A percentile compares a stretch with the other conserved stretches of the same genome.
These are phyloP conservation scores for Paecilomyces niveus DNA, from an alignment of 2,329 filamentous ascomycete genomes.

Conservation along the genomic window DNA sequence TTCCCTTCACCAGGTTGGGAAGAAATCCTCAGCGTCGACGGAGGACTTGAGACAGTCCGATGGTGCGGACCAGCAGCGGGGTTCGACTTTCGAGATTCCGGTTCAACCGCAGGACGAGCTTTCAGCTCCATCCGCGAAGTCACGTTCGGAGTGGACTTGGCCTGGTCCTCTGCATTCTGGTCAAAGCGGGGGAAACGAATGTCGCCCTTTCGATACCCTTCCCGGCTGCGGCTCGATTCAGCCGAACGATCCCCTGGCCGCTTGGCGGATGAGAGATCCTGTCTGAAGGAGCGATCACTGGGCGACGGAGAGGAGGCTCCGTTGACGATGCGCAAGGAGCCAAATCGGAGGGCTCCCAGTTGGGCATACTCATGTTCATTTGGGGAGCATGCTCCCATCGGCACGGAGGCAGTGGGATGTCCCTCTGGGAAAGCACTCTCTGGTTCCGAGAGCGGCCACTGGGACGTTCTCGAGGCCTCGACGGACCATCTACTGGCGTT, in stretches of 20 bases:
- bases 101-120: neutral
- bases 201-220: neutral
- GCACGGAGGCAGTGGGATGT: constrained; percentile 4
- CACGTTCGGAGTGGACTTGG: neutral
- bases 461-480: constrained; percentile 6
- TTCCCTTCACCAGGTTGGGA: constrained; percentile 9
- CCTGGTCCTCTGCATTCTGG: neutral
- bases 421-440: constrained; percentile 8
- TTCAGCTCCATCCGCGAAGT: neutral
- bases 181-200: neutral
- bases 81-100: neutral
- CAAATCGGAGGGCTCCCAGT: constrained; percentile 31
- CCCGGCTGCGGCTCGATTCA: constrained; percentile 1
- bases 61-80: neutral
- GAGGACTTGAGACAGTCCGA: neutral
- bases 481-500: neutral
- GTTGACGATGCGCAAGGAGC: constrained; percentile 34
- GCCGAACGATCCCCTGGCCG: constrained; percentile 6
- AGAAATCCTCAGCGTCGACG: constrained; percentile 13
- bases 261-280: constrained; percentile 2
- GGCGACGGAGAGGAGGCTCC: constrained; percentile 30
- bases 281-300: constrained; percentile 23
- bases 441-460: constrained; percentile 11
- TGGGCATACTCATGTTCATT: constrained; percentile 30
- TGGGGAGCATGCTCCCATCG: constrained; percentile 18